A percentile compares a stretch with the other conserved stretches of the same genome.
These are phyloP conservation scores for Polytrichum commune DNA, from an alignment of 225 moss, liverwort and hornwort species.

Conservation along the genomic window DNA sequence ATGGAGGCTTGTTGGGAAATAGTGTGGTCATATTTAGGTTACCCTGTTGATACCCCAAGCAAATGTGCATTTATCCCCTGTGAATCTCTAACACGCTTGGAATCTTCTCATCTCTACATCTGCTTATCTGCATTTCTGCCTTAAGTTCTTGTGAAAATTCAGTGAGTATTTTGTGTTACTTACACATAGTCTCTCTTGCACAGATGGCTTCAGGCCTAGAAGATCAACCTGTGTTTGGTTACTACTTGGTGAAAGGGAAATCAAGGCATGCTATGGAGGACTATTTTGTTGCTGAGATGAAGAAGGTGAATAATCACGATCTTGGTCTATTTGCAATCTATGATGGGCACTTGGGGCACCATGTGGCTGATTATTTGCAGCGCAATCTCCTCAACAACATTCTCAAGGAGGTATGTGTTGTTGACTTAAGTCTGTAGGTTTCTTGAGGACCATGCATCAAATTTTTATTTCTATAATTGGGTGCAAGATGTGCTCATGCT, in stretches of 20 bases:
- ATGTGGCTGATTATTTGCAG: constrained; percentile 78
- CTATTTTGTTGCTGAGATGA: constrained; percentile 72
- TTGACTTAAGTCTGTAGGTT: background rate
- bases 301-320: constrained; percentile 59
- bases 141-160: too few relatives aligned
- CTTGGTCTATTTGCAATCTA: constrained; percentile 95
- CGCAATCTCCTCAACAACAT: constrained; percentile 85
- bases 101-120: too few relatives aligned
- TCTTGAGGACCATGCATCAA: background rate
- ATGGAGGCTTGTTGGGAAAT: too few relatives aligned
- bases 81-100: too few relatives aligned
- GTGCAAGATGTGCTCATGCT: too few relatives aligned
- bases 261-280: constrained; percentile 98
- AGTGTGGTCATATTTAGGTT: too few relatives aligned
- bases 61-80: too few relatives aligned
- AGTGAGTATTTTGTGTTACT: too few relatives aligned
- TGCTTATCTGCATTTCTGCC: too few relatives aligned
- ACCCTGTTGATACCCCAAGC: too few relatives aligned
- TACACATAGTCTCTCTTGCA: too few relatives aligned
- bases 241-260: constrained; percentile 88
- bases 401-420: constrained; percentile 56
- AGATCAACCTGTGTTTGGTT: constrained; percentile 65
- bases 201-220: constrained; percentile 76
- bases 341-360: constrained; percentile 91
- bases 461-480: background rate